Evolutionary conservation across 1,139 yeast genomes (phyloP), one percentile per base, ranked within the genome.

Genomic region (Pichia norvegensis): DNA sequence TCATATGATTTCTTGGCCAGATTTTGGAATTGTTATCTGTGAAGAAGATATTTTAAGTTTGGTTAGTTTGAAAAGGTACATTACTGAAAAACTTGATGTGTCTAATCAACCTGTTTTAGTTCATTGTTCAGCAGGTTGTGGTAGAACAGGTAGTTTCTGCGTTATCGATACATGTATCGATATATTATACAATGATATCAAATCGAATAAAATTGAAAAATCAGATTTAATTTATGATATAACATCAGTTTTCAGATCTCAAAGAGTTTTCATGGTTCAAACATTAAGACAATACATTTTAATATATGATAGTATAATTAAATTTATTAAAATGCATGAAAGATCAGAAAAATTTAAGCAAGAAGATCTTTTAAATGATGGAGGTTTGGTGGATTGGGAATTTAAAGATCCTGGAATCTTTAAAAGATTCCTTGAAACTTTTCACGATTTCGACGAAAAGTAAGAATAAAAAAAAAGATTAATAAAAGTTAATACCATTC

Each of bases 101-200:
- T 29, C 22, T 17, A 36, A 49, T 1, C 38, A 47, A 9, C 74
- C 77, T 1, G 64, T 74, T 0, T 54, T 74, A 25, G 72, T 75
- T 10, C 81, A 76, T 55, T 76, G 81, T 51, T 74, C 79, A 3
- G 81, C 81, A 0, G 81, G 81, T 0, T 76, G 81, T 58, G 81
- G 81, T 10, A 64, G 81, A 47, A 76, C 81, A 0, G 81, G 81
- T 0, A 73, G 78, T 16, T 72, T 76, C 46, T 73, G 78, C 48
- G 64, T 77, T 1, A 67, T 75, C 35, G 81, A 76, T 55, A 65
- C 78, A 1, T 62, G 74, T 40, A 60, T 75, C 40, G 73, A 70
- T 49, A 53, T 67, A 21, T 46, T 73, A 45, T 50, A 50, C 19
- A 17, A 48, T 20, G 40, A 48, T 20, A 35, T 38, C 4, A 35